These are phyloP conservation scores for Zymoseptoria brevis DNA, from an alignment of 2,329 filamentous ascomycete species.

Conservation along the genomic window DNA sequence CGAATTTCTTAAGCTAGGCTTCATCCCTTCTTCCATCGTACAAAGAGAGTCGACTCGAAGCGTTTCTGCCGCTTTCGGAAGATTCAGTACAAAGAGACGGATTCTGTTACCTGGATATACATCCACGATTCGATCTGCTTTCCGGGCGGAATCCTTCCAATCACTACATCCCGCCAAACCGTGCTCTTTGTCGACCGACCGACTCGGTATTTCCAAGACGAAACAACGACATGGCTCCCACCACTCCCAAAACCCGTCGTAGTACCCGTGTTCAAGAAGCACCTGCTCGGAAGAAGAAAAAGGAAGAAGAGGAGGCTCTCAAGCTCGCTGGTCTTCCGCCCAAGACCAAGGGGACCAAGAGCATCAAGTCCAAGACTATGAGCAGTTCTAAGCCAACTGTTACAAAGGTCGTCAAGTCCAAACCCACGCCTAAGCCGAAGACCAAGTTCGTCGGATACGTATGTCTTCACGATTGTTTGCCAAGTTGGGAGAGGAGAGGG, in stretches of 20 bases:
- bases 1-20: too few relatives aligned
- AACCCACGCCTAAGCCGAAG: neutral
- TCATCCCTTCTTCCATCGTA: too few relatives aligned
- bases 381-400: too few relatives aligned
- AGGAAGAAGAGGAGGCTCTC: neutral
- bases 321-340: neutral
- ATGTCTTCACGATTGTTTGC: neutral
- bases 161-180: too few relatives aligned
- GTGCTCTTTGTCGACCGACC: too few relatives aligned
- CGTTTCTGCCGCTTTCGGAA: too few relatives aligned
- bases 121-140: too few relatives aligned
- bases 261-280: neutral
- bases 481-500: too few relatives aligned
- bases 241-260: neutral
- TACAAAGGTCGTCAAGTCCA: neutral
- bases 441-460: neutral
- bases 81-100: too few relatives aligned
- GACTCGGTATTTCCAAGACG: neutral
- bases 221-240: neutral
- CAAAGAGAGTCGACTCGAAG: too few relatives aligned
- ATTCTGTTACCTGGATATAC: too few relatives aligned
- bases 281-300: neutral
- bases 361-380: neutral
- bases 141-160: too few relatives aligned
- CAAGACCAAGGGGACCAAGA: neutral